Percentiles rank a stretch among this genome's conserved stretches.
These are phyloP conservation scores for Eucalyptus victrix DNA, from an alignment of 345 rosid species.

Conservation along the genomic window DNA sequence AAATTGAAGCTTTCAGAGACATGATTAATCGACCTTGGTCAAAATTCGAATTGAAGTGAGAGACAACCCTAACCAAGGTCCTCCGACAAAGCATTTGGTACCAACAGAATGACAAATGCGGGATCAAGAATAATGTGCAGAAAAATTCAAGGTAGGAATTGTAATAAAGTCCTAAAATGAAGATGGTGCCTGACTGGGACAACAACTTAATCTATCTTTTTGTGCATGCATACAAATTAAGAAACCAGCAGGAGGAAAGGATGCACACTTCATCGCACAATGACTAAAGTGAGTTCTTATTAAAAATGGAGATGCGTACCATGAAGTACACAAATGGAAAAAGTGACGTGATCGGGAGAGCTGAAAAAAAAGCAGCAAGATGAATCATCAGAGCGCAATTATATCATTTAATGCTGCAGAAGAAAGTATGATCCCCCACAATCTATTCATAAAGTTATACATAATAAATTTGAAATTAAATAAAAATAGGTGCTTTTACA, in stretches of 20 bases:
- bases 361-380: neutral
- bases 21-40: neutral
- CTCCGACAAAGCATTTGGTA: neutral
- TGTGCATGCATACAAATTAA: neutral
- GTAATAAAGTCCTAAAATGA: neutral
- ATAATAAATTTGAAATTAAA: neutral
- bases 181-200: neutral
- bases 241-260: neutral
- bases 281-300: neutral
- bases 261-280: neutral
- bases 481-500: neutral
- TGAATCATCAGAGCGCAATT: neutral
- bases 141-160: neutral
- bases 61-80: neutral
- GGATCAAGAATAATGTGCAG: neutral
- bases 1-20: neutral
- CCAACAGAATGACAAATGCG: neutral
- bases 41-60: neutral
- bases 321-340: constrained; percentile 10
- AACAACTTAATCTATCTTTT: neutral
- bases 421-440: neutral
- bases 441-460: neutral
- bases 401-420: neutral
- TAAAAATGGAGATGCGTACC: neutral
- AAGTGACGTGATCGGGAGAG: neutral